These are phyloP conservation scores for Phtheirospermum japonicum DNA, from an alignment of 257 asterid genomes.

Conservation along the genomic window DNA sequence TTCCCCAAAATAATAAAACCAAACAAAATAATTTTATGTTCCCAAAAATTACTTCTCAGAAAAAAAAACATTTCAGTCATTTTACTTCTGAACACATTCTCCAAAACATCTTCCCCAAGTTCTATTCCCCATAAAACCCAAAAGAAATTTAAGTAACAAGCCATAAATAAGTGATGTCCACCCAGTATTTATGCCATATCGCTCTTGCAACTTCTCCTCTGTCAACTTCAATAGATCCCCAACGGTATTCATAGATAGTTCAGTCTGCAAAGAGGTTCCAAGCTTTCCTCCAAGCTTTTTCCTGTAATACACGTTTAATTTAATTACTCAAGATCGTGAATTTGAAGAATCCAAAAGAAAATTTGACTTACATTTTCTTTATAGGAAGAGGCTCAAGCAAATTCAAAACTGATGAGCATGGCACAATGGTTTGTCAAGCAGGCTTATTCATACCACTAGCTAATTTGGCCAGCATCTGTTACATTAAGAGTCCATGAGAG, in stretches of 20 bases:
- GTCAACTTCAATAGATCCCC: slow-evolving; percentile 88
- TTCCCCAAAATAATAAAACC: neutral
- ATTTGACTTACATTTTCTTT: slow-evolving; percentile 68
- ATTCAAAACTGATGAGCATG: slow-evolving; percentile 57
- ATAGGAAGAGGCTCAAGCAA: slow-evolving; percentile 77
- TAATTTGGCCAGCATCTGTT: slow-evolving; percentile 94
- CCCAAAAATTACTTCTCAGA: neutral
- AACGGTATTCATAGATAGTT: slow-evolving; percentile 74
- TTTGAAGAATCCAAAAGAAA: slow-evolving; percentile 2
- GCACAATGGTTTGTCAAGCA: slow-evolving; percentile 94
- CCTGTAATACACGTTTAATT: slow-evolving; percentile 46
- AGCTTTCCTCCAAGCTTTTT: slow-evolving; percentile 99
- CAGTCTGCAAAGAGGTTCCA: slow-evolving; percentile 77
- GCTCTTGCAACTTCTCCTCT: slow-evolving; percentile 80
- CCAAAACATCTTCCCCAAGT: neutral
- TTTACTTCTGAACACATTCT: neutral
- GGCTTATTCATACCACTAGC: slow-evolving; percentile 98
- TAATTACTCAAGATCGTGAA: neutral
- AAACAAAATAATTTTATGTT: neutral
- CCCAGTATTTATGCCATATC: slow-evolving; percentile 91
- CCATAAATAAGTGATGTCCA: slow-evolving; percentile 23
- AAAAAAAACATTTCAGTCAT: neutral
- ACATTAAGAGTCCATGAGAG: slow-evolving; percentile 30
- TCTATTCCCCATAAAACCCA: neutral
- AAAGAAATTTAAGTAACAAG: no score